A percentile compares a stretch with the other conserved stretches of the same genome.
Conservation (phyloP, 2,329 filamentous ascomycete species). For the Pyrenophora tritici-repentis region DNA sequence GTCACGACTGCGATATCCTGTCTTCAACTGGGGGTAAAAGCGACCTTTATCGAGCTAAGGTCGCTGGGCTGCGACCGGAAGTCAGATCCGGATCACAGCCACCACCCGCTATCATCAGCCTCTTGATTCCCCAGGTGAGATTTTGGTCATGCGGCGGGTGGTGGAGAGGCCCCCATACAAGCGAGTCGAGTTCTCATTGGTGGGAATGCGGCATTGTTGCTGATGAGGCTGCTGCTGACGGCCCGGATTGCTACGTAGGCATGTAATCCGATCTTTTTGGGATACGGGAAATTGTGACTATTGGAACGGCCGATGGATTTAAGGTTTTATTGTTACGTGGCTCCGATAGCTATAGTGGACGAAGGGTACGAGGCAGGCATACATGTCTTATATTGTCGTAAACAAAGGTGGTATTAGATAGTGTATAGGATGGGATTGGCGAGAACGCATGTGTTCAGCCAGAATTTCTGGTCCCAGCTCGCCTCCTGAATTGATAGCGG, state of each 20-base stretch:
- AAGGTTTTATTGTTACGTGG: neutral
- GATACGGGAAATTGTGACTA: neutral
- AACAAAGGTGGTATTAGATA: neutral
- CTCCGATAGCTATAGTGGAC: too few relatives aligned
- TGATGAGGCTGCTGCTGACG: slow-evolving; percentile 12
- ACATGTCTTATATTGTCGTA: too few relatives aligned
- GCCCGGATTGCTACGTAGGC: slow-evolving; percentile 9
- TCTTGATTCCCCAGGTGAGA: neutral
- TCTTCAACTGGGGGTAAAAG: too few relatives aligned
- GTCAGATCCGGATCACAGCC: too few relatives aligned
- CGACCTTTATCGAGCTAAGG: too few relatives aligned
- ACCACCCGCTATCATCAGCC: neutral
- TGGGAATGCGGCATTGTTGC: slow-evolving; percentile 1
- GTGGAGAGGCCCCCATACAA: slow-evolving; percentile 1
- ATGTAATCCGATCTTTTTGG: neutral
- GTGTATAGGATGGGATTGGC: neutral
- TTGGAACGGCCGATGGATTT: neutral
- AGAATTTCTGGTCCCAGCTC: neutral
- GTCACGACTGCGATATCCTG: too few relatives aligned
- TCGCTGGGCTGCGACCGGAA: too few relatives aligned
- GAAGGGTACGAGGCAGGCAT: too few relatives aligned
- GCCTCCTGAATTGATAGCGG: neutral
- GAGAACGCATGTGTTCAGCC: neutral
- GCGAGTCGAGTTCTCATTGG: slow-evolving; percentile 9
- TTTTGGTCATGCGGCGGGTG: neutral